Evolutionary conservation across 495 filamentous ascomycete species (phyloP), one percentile per base, ranked within the genome.

Genomic region (Penicillium turbatum): DNA sequence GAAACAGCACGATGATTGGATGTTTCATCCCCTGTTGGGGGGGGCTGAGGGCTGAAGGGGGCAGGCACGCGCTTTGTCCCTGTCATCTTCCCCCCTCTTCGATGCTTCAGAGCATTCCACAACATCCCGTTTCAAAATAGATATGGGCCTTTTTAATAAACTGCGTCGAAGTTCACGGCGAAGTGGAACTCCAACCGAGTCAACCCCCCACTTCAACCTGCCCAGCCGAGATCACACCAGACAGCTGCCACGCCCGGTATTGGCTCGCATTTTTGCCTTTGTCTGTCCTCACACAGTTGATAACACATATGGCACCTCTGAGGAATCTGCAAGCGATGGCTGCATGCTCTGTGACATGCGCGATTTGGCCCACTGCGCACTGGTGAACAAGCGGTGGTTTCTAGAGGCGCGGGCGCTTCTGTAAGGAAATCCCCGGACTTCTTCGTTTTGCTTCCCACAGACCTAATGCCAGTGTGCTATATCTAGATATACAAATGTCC

Each of bases 281-380:
- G 83, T 97, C 51, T 97, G 93, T 56, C 92, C 93, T 13, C 93
- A 97, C 69, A 72, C 82, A 16, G 65, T 70, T 17, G 90, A 98
- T 65, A 74, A 86, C 54, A 85, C 76, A 50, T 96, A 92, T 69
- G 81, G 85, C 43, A 83, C 83, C 19, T 91, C 87, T 50, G 93
- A 97, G 72, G 80, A 88, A 63, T 90, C 88, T 38, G 82, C 86
- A 56, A 78, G 86, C 38, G 88, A 91, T 80, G 87, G 85, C 55
- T 98, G 93, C 71, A 92, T 92, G 89, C 84, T 96, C 26, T 98
- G 93, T 75, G 91, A 96, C 73, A 81, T 95, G 75, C 86, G 92
- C 56, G 92, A 97, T 66, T 80, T 98, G 51, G 85, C 90, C 37
- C 83, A 86, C 62, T 91, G 88, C 69, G 80, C 84, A 17, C 72